Evolutionary conservation across 352 stramenopile species (phyloP).

Genomic region (Blastocystis sp.): DNA sequence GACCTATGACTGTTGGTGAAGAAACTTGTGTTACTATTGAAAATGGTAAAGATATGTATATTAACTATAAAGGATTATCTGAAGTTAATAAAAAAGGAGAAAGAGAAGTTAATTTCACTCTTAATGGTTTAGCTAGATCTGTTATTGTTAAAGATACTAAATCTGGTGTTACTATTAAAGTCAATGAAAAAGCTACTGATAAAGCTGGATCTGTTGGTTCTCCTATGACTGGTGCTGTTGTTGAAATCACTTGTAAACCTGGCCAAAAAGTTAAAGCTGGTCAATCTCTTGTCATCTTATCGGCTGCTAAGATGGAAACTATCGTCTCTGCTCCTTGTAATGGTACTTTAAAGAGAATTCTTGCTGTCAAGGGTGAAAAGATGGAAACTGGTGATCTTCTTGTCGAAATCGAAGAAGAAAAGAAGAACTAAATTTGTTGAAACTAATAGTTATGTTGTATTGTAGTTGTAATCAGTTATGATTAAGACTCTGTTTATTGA

Average conservation of each 20-base stretch:
- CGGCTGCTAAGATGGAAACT: slow-evolving; percentile 97
- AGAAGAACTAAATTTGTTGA: too few species aligned
- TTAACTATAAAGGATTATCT: slow-evolving; percentile 70
- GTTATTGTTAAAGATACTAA: slow-evolving; percentile 38
- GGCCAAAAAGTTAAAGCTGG: slow-evolving; percentile 73
- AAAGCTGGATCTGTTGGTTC: slow-evolving; percentile 63
- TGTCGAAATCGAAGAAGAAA: slow-evolving; percentile 64
- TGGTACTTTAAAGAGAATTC: slow-evolving; percentile 67
- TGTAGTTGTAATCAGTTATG: too few species aligned
- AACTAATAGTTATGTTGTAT: too few species aligned
- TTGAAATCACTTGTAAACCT: slow-evolving; percentile 73
- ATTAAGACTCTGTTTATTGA: too few species aligned
- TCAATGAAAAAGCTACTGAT: slow-evolving; percentile 63
- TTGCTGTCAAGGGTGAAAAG: slow-evolving; percentile 72
- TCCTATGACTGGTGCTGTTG: slow-evolving; percentile 81
- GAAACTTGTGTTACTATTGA: slow-evolving; percentile 64
- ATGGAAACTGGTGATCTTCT: slow-evolving; percentile 75
- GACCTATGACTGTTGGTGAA: slow-evolving; percentile 56
- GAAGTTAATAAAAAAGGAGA: slow-evolving; percentile 55
- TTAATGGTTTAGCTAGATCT: slow-evolving; percentile 67
- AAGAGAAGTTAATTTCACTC: slow-evolving; percentile 79
- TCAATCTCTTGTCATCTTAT: slow-evolving; percentile 71
- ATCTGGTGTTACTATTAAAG: slow-evolving; percentile 40
- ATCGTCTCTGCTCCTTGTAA: slow-evolving; percentile 66
- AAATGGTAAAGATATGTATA: slow-evolving; percentile 79